A percentile compares a stretch with the other conserved stretches of the same genome.
Evolutionary conservation across 2,329 filamentous ascomycete genomes (phyloP).

Genomic region (Neonectria punicea): DNA sequence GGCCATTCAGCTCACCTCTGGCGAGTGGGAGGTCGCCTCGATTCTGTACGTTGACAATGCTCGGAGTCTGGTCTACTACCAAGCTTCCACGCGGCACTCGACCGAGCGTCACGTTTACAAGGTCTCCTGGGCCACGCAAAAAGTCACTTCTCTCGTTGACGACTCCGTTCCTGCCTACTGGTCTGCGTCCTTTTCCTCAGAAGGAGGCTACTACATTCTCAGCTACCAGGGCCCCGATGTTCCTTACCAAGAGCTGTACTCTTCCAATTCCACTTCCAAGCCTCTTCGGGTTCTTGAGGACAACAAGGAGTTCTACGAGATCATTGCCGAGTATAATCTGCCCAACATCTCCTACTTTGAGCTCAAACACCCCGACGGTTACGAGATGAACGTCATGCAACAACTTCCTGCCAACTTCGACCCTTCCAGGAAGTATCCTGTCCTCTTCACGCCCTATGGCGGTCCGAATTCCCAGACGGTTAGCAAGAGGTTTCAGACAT

Average conservation of each 20-base stretch:
- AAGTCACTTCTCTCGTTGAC: slow-evolving; percentile 70
- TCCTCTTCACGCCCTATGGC: slow-evolving; percentile 75
- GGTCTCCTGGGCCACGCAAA: slow-evolving; percentile 65
- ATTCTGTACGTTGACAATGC: slow-evolving; percentile 69
- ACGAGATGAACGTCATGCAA: slow-evolving; percentile 72
- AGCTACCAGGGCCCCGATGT: slow-evolving; percentile 73
- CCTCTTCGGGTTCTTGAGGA: slow-evolving; percentile 68
- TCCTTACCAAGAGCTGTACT: slow-evolving; percentile 75
- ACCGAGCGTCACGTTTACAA: slow-evolving; percentile 76
- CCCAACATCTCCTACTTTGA: slow-evolving; percentile 73
- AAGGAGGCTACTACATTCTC: slow-evolving; percentile 72
- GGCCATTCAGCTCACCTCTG: slow-evolving; percentile 68
- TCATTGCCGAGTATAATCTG: slow-evolving; percentile 68
- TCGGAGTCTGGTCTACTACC: slow-evolving; percentile 70
- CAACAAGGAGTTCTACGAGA: slow-evolving; percentile 66
- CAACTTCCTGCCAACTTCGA: slow-evolving; percentile 73
- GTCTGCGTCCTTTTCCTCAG: slow-evolving; percentile 72
- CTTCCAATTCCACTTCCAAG: slow-evolving; percentile 60
- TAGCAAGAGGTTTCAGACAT: slow-evolving; percentile 63
- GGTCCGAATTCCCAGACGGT: slow-evolving; percentile 73
- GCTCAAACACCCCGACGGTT: slow-evolving; percentile 69
- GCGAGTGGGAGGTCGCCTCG: slow-evolving; percentile 72
- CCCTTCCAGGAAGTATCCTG: slow-evolving; percentile 70
- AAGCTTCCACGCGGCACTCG: slow-evolving; percentile 71
- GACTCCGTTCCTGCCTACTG: slow-evolving; percentile 68